Evolutionary conservation across 2,329 filamentous ascomycete genomes (phyloP), one percentile per base, ranked within the genome.

Genomic region (Simplicillium sp.): DNA sequence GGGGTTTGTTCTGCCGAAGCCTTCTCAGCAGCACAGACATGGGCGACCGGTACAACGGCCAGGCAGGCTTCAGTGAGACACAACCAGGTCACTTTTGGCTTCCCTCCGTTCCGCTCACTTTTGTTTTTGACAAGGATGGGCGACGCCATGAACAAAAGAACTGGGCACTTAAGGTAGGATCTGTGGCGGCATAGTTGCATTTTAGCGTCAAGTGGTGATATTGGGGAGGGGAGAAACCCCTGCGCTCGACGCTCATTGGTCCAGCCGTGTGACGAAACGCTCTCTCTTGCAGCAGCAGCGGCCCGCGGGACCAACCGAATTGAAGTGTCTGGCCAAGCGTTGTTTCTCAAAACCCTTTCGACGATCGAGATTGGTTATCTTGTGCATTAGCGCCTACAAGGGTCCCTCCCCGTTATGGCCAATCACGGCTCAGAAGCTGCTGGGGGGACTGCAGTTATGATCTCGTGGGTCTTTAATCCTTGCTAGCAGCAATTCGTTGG

Each of bases 261-360:
- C 46, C 14, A 37, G 38, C 41, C 43, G 45, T 68, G 67, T 71
- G 67, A 70, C 60, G 60, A 65, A 49, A 56, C 48, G 46, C 51
- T 59, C 56, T 56, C 59, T 60, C 57, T 60, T 67, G 65, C 66
- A 69, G 59, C 56, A 54, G 58, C 54, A 58, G 56, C 61, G 65
- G 60, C 58, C 62, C 59, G 61, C 63, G 64, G 68, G 62, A 64
- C 62, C 62, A 40, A 44, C 42, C 38, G 42, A 44, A 43, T 42
- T 35, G 17, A 11, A 16, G 35, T 36, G 15, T 25, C 11, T 15
- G 16, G 11, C 8, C 32, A 38, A 42, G 41, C 41, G 37, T 39
- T 17, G 17, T 29, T 20, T 29, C 16, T n/a, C 17, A 43, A 34
- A 39, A 29, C 37, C 37, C 34, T 43, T 37, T 16, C 37, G 37